Percentiles rank a stretch among this genome's conserved stretches.
Evolutionary conservation across 768 basidiomycete genomes (phyloP).

Genomic region (Hericium rajendrae): DNA sequence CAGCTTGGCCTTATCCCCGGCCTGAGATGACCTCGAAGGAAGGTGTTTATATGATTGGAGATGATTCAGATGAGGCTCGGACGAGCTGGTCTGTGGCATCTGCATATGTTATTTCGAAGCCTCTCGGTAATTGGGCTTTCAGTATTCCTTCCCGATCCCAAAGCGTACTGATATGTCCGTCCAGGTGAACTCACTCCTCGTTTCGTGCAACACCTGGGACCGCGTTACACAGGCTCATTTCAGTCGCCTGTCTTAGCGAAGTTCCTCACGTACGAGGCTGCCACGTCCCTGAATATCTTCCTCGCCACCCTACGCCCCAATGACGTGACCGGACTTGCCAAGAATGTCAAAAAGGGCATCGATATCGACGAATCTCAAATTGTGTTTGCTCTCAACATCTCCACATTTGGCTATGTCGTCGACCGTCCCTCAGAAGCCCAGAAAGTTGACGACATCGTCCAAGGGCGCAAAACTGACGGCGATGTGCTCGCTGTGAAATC

Average conservation of each 20-base stretch:
- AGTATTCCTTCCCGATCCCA: background rate
- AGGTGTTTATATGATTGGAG: conserved; percentile 47
- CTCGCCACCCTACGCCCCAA: conserved; percentile 36
- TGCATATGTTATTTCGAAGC: conserved; percentile 47
- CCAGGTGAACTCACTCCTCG: conserved; percentile 63
- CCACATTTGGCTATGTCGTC: conserved; percentile 14
- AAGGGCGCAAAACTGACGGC: conserved; percentile 26
- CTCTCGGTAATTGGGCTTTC: conserved; percentile 37
- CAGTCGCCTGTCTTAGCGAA: conserved; percentile 60
- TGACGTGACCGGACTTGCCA: conserved; percentile 31
- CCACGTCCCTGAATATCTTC: conserved; percentile 76
- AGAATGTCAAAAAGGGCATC: conserved; percentile 40
- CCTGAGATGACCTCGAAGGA: conserved; percentile 27
- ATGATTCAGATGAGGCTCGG: conserved; percentile 29
- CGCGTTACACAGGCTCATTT: conserved; percentile 67
- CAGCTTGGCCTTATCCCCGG: conserved; percentile 59
- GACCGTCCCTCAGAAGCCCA: background rate
- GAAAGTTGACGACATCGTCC: background rate
- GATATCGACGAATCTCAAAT: conserved; percentile 30
- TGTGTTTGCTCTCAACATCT: conserved; percentile 29
- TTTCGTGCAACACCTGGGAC: conserved; percentile 74
- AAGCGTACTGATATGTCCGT: background rate
- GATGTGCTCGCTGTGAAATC: conserved; percentile 54
- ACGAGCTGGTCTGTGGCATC: conserved; percentile 67
- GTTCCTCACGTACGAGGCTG: conserved; percentile 79